Evolutionary conservation across 768 basidiomycete species (phyloP).

Genomic region (Podaxis carcinomalis): DNA sequence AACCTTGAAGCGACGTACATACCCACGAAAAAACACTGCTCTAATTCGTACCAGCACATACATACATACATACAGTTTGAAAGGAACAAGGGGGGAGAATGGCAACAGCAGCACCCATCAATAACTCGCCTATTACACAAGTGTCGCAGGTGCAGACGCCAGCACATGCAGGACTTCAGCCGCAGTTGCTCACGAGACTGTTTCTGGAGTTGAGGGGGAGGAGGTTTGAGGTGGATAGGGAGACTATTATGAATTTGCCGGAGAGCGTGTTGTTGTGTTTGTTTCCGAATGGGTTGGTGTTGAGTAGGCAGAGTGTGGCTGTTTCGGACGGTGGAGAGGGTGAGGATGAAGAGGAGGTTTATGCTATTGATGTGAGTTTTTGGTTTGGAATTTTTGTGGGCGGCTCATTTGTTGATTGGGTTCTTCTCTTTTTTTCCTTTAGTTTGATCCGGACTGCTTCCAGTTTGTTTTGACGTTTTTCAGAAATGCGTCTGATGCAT

Average conservation of each 20-base stretch:
- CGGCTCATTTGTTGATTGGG: constrained; percentile 10
- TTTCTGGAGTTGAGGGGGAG: constrained; percentile 88
- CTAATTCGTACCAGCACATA: neutral
- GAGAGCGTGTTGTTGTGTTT: constrained; percentile 95
- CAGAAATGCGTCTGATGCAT: constrained; percentile 77
- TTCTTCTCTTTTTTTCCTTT: constrained; percentile 11
- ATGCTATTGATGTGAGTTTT: constrained; percentile 87
- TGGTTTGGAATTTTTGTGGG: neutral
- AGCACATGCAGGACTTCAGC: constrained; percentile 69
- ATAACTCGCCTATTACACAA: constrained; percentile 53
- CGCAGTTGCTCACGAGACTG: constrained; percentile 83
- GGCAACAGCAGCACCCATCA: constrained; percentile 17
- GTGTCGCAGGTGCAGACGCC: constrained; percentile 62
- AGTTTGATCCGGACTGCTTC: constrained; percentile 99
- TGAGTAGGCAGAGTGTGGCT: constrained; percentile 80
- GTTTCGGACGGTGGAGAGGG: constrained; percentile 66
- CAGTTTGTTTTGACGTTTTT: constrained; percentile 93
- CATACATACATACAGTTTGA: neutral
- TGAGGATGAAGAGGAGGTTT: constrained; percentile 85
- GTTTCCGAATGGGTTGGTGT: constrained; percentile 95
- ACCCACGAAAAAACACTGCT: neutral
- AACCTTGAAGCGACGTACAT: neutral
- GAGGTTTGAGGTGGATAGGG: constrained; percentile 93
- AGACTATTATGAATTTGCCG: constrained; percentile 97
- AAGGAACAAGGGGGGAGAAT: neutral